Evolutionary conservation across 495 filamentous ascomycete genomes (phyloP).

Genomic region (Neurospora sp.): DNA sequence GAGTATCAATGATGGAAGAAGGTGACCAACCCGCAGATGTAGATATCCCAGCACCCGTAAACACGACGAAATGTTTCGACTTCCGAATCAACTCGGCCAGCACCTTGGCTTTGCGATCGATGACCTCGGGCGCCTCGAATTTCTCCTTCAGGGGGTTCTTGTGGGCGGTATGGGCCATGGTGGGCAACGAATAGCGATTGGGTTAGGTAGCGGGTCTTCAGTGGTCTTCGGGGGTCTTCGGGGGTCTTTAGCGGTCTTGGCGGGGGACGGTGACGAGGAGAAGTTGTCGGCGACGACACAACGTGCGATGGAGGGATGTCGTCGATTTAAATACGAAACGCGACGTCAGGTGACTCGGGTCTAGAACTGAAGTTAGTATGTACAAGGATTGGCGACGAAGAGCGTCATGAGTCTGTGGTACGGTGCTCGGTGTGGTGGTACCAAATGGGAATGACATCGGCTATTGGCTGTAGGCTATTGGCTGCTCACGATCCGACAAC

Average conservation of each 20-base stretch:
- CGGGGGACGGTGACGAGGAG: not conserved
- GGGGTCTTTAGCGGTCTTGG: not conserved
- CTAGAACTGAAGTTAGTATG: not conserved
- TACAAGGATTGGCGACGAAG: not conserved
- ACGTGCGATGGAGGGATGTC: not conserved
- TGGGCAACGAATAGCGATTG: not conserved
- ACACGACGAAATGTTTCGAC: constrained; percentile 38
- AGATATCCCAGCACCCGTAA: constrained; percentile 37
- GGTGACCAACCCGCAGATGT: constrained; percentile 27
- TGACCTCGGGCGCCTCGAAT: constrained; percentile 17
- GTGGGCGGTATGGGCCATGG: not conserved
- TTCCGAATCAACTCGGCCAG: constrained; percentile 28
- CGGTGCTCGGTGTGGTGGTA: not conserved
- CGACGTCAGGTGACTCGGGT: not conserved
- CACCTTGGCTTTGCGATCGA: constrained; percentile 26
- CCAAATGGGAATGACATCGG: not conserved
- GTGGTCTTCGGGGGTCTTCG: not conserved
- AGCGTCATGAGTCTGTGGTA: not conserved
- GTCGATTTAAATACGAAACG: not conserved
- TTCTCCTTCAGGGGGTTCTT: constrained; percentile 14
- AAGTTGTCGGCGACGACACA: not conserved
- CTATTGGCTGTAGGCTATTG: not conserved
- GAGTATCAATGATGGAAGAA: not conserved
- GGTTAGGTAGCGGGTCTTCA: not conserved
- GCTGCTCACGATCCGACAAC: not conserved